Evolutionary conservation across 2,329 filamentous ascomycete genomes (phyloP).

Genomic region (Corynespora cassiicola): DNA sequence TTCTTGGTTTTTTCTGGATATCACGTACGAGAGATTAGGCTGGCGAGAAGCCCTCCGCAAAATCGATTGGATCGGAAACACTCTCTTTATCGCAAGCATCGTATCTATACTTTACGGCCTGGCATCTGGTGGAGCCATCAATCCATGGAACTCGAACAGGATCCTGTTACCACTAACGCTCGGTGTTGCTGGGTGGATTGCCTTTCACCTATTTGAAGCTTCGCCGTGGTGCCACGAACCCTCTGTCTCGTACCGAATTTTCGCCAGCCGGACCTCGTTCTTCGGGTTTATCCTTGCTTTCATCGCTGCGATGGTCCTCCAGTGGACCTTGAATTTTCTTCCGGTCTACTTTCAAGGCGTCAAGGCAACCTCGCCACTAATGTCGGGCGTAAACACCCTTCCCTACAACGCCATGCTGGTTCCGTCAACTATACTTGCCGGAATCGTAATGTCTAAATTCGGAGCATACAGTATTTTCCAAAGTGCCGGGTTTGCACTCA

Average conservation of each 20-base stretch:
- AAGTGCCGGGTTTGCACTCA: slow-evolving; percentile 6
- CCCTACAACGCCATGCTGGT: slow-evolving; percentile 11
- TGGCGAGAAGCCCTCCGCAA: slow-evolving; percentile 1
- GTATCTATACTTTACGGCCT: slow-evolving; percentile 49
- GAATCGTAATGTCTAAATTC: slow-evolving; percentile 20
- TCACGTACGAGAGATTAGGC: slow-evolving; percentile 26
- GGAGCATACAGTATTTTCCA: slow-evolving; percentile 25
- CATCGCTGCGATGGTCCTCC: slow-evolving; percentile 43
- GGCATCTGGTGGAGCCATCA: slow-evolving; percentile 47
- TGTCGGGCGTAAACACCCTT: slow-evolving; percentile 13
- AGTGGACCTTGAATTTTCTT: slow-evolving; percentile 50
- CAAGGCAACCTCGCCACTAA: slow-evolving; percentile 3
- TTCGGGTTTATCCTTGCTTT: slow-evolving; percentile 45
- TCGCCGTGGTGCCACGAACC: slow-evolving; percentile 25
- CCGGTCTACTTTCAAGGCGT: slow-evolving; percentile 38
- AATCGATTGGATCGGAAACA: slow-evolving; percentile 51
- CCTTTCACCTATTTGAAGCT: slow-evolving; percentile 44
- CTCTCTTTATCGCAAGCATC: slow-evolving; percentile 46
- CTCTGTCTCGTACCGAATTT: slow-evolving; percentile 47
- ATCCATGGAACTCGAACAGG: slow-evolving; percentile 41
- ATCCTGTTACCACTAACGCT: slow-evolving; percentile 52
- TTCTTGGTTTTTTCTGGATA: slow-evolving; percentile 47
- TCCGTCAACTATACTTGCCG: slow-evolving; percentile 5
- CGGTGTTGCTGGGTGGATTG: slow-evolving; percentile 45
- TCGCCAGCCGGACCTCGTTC: slow-evolving; percentile 46